Percentiles rank a stretch among this genome's conserved stretches.
Conservation (phyloP, 83 land plant genomes). For the Thuja plicata region DNA sequence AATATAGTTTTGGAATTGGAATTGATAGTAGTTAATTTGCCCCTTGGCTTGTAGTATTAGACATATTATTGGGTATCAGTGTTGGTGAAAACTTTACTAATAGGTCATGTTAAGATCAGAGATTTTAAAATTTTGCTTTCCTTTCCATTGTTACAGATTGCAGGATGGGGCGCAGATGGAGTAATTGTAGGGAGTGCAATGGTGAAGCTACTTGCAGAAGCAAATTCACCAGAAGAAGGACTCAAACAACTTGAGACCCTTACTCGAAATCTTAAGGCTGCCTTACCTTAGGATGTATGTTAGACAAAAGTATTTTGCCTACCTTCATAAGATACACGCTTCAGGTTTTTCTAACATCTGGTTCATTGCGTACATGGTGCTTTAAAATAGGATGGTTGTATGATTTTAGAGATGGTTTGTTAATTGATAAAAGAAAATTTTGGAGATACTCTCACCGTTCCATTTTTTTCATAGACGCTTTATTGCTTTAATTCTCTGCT, state of each 20-base stretch:
- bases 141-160: slow-evolving; percentile 42
- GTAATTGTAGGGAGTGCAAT: slow-evolving; percentile 92
- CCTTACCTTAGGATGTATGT: slow-evolving; percentile 25
- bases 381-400: not conserved
- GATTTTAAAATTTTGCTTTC: not conserved
- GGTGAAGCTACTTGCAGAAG: slow-evolving; percentile 77
- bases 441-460: not conserved
- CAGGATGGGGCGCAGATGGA: slow-evolving; percentile 92
- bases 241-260: slow-evolving; percentile 55
- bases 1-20: not conserved
- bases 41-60: not conserved
- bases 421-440: not conserved
- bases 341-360: not conserved
- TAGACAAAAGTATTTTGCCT: not conserved
- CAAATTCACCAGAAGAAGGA: slow-evolving; percentile 75
- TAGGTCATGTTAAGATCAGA: not conserved
- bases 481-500: not conserved
- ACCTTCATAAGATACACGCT: not conserved
- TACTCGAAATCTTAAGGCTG: slow-evolving; percentile 35
- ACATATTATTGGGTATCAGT: not conserved
- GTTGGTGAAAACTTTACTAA: not conserved
- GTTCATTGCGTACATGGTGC: not conserved
- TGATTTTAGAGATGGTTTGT: not conserved
- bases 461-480: not conserved
- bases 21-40: not conserved